These are phyloP conservation scores for Zymoseptoria ardabiliae DNA, from an alignment of 2,329 filamentous ascomycete species.

Conservation along the genomic window DNA sequence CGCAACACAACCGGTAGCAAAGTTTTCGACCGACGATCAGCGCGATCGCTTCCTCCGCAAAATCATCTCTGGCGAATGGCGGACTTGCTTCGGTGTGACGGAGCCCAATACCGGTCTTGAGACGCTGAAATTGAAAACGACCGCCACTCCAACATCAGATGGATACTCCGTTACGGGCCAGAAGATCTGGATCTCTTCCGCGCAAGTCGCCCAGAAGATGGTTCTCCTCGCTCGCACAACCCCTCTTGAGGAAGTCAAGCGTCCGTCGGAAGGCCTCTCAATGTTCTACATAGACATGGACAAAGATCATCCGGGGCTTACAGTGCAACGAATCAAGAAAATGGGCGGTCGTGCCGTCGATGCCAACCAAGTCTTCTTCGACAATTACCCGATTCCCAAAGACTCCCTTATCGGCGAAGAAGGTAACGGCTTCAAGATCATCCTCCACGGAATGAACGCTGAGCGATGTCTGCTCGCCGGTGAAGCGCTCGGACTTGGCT, in stretches of 20 bases:
- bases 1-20: conserved; percentile 66
- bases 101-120: conserved; percentile 76
- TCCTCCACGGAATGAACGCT: conserved; percentile 44
- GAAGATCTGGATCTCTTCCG: conserved; percentile 86
- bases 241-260: conserved; percentile 57
- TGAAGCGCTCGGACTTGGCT: conserved; percentile 73
- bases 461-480: conserved; percentile 52
- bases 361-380: conserved; percentile 83
- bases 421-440: conserved; percentile 68
- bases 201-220: conserved; percentile 77
- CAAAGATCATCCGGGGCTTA: conserved; percentile 47
- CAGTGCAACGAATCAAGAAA: conserved; percentile 68
- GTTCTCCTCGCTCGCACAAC: conserved; percentile 73
- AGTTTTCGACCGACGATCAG: conserved; percentile 62
- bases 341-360: conserved; percentile 80
- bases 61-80: conserved; percentile 63
- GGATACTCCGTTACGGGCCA: conserved; percentile 66
- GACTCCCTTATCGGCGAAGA: conserved; percentile 63
- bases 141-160: conserved; percentile 52
- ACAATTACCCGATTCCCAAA: conserved; percentile 62
- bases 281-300: conserved; percentile 77
- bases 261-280: conserved; percentile 67
- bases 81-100: conserved; percentile 78
- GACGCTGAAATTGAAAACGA: conserved; percentile 62
- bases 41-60: conserved; percentile 57